Percentiles rank a stretch among this genome's conserved stretches.
phyloP scores from a whole-genome alignment of 805 yeast species.

The Lachancea nothofagi region DNA sequence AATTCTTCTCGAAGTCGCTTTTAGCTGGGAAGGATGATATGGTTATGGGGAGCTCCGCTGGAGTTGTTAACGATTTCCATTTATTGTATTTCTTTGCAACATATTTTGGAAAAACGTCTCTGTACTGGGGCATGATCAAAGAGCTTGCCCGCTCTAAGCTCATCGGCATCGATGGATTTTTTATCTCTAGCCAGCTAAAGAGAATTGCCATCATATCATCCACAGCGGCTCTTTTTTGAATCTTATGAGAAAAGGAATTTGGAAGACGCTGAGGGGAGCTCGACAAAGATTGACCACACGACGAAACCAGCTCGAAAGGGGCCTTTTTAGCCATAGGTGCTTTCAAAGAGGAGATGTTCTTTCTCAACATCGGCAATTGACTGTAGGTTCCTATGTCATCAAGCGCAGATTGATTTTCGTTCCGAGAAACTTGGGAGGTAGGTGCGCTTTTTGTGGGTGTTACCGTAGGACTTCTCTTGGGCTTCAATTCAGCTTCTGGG shows the following conservation, averaged over 20 bases:
- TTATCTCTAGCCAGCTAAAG: constrained; percentile 52
- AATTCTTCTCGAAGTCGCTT: constrained; percentile 63
- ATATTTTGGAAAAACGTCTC: constrained; percentile 75
- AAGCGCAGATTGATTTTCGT: neutral
- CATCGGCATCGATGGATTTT: constrained; percentile 72
- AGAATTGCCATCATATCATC: constrained; percentile 2
- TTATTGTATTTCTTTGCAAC: constrained; percentile 65
- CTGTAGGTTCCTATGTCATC: neutral
- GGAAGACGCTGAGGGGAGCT: constrained; percentile 4
- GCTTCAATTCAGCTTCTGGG: constrained; percentile 14
- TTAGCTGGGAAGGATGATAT: constrained; percentile 71
- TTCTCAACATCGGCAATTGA: constrained; percentile 2
- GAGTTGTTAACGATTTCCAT: constrained; percentile 91
- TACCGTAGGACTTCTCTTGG: neutral
- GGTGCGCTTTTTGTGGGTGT: neutral
- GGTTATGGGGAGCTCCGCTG: constrained; percentile 85
- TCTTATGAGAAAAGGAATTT: neutral
- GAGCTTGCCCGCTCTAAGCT: constrained; percentile 49
- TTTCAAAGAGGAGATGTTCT: constrained; percentile 5
- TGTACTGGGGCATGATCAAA: constrained; percentile 80
- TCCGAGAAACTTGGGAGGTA: neutral
- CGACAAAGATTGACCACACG: neutral
- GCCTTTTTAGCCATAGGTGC: neutral
- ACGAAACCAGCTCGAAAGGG: neutral
- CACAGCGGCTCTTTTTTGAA: neutral